Base-by-base conservation (phyloP, 305 asterid genomes). In the Solanum hybrid region DNA sequence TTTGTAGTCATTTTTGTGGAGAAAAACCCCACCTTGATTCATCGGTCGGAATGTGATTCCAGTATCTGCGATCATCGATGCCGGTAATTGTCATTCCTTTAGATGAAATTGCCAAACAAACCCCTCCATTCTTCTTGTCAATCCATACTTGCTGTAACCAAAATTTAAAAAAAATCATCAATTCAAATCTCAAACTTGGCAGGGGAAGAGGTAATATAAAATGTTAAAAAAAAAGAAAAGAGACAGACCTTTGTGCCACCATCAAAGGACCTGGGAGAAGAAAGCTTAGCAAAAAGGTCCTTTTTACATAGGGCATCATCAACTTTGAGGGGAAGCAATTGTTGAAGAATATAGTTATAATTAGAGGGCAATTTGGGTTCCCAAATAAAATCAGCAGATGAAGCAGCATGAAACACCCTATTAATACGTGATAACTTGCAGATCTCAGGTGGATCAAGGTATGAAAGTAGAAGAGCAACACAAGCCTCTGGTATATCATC, bases 1-100 rank as follows among this genome's bases (percentile, higher is more conserved):
- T 72, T 72, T 72, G 78, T 11, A 13, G 80, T 15, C 37, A 72
- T 72, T 26, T 73, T 73, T 73, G 22, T 73, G 13, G 7, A 6
- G 5, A 72, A 72, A 72, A 73, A 4, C 75, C 92, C 70, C 77
- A 97, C 97, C 99, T 95, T 24, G 98, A 96, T 90, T 96, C 97
- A 84, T 92, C 90, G 13, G 95, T 95, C 5, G 93, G 89, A 90
- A 95, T 92, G 91, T 94, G 95, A 93, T 93, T 97, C 98, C 99
- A 96, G 90, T 97, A 96, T 86, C 99, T 91, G 89, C 99, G 94
- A 91, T 97, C 99, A 93, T 95, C 97, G 5, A 97, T 97, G 29
- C 98, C 98, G 0, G 98, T 97, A 5, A 97, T 96, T 32, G 93
- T 7, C 94, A 97, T 86, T 37, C 95, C 97, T 93, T 93, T 94